These are phyloP conservation scores for Actinidia chinensis DNA, from an alignment of 179 eudicot genomes.

Conservation along the genomic window DNA sequence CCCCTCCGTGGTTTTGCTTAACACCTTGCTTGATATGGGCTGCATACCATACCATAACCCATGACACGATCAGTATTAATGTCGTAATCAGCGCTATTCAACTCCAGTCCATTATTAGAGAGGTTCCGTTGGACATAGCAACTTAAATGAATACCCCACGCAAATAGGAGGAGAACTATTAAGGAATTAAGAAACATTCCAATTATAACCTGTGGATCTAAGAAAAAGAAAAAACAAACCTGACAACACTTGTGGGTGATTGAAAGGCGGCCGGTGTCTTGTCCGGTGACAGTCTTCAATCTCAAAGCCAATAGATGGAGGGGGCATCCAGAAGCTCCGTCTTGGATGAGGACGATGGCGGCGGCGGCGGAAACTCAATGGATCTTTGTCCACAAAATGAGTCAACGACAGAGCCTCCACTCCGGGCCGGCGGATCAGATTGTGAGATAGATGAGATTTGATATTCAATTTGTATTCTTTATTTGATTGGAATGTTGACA, in stretches of 20 bases:
- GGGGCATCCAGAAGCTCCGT: constrained; percentile 40
- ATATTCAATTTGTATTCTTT: too few species aligned
- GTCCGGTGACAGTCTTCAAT: constrained; percentile 48
- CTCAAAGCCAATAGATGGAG: constrained; percentile 56
- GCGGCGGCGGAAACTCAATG: constrained; percentile 21
- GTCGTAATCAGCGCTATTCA: background rate
- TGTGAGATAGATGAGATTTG: too few species aligned
- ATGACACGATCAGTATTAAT: too few species aligned
- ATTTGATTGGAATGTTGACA: too few species aligned
- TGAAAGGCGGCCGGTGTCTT: constrained; percentile 58
- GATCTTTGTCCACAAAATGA: too few species aligned
- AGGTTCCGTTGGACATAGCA: background rate
- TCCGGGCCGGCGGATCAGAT: too few species aligned
- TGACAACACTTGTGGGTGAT: constrained; percentile 52
- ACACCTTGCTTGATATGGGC: constrained; percentile 78
- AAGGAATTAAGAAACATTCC: too few species aligned
- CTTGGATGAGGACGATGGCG: constrained; percentile 26
- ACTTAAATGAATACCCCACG: too few species aligned
- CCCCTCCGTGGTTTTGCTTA: constrained; percentile 89
- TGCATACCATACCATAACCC: background rate
- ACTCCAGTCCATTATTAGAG: too few species aligned
- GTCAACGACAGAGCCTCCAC: too few species aligned
- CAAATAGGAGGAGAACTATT: background rate
- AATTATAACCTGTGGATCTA: too few species aligned
- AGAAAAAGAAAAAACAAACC: constrained; percentile 25